Evolutionary conservation across 345 rosid genomes (phyloP), one percentile per base, ranked within the genome.

Genomic region (Bretschneidera sinensis): DNA sequence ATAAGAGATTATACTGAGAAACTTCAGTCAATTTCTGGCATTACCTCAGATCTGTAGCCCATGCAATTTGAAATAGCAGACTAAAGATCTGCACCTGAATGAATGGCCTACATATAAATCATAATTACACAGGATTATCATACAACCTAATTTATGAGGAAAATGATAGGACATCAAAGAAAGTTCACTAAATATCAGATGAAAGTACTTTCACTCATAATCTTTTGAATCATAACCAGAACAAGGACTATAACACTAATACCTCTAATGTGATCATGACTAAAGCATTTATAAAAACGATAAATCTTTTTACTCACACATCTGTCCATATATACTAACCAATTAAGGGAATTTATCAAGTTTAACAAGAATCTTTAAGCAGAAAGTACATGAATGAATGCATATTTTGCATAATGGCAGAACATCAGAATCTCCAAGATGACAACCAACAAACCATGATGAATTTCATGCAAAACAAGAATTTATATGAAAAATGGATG

Each of bases 81-180:
- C 74, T 90, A 97, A 20, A 94, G 96, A 78, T 94, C 99, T 54
- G 97, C 99, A 71, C 99, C 99, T 19, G 97, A 94, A 82, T 94
- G 99, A 71, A 94, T 97, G 25, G 99, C 99, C 99, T 94, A 67
- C 51, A 71, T 6, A 74, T 45, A 65, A 58, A 59, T 55, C 57
- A 77, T 51, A 73, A 68, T 35, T 49, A 58, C 64, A 48, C 48
- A 64, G 43, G 47, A 61, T 39, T 52, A 51, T 21, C 15, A 51
- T 16, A 49, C 61, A n/a, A 55, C 28, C 21, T 23, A 10, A 45
- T 43, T 39, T 14, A 34, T 15, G 53, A 33, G 52, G 55, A 53
- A 48, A 43, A 61, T 20, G 0, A 35, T 49, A 7, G 23, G 62
- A 28, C 9, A 67, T 50, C 7, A 35, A 67, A 61, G 16, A 39